Conservation (phyloP, 106 monocot genomes). For the Apostasia ramifera region DNA sequence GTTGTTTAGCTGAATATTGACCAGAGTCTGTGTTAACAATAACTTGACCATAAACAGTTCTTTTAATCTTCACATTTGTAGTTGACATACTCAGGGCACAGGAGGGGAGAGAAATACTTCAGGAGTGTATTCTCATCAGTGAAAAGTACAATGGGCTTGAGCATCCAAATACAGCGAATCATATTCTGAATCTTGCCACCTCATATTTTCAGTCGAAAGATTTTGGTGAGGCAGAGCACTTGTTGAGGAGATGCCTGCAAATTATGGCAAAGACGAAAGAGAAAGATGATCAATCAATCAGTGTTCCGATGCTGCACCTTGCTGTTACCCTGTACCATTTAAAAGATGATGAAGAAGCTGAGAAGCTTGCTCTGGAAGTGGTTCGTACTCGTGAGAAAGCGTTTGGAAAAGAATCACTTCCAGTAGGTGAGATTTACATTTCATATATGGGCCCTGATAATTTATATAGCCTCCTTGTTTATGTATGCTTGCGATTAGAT, state of each 20-base stretch:
- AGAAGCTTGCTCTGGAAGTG: conserved; percentile 53
- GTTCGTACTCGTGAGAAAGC: conserved; percentile 59
- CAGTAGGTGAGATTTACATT: conserved; percentile 49
- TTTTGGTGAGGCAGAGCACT: conserved; percentile 66
- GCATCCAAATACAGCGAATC: conserved; percentile 53
- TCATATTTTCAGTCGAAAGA: conserved; percentile 76
- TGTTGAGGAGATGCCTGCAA: conserved; percentile 46
- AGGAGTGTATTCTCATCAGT: conserved; percentile 59
- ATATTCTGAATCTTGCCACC: conserved; percentile 65
- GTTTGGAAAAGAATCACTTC: conserved; percentile 66
- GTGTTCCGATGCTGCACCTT: conserved; percentile 79
- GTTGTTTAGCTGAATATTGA: not conserved
- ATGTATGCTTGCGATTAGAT: no score
- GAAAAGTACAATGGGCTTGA: conserved; percentile 57
- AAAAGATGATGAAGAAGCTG: conserved; percentile 69
- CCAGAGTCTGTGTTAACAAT: not conserved
- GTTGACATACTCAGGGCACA: conserved; percentile 31
- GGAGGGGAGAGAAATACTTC: conserved; percentile 65
- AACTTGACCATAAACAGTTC: not conserved
- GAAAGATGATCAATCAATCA: conserved; percentile 32
- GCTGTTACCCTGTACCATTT: conserved; percentile 63
- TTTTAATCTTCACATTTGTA: not conserved
- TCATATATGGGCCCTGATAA: no score
- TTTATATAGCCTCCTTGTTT: no score
- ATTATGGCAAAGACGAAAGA: conserved; percentile 39